Percentiles rank a stretch among this genome's conserved stretches.
Evolutionary conservation across 805 yeast genomes (phyloP).

Genomic region (Ogataea sp.): DNA sequence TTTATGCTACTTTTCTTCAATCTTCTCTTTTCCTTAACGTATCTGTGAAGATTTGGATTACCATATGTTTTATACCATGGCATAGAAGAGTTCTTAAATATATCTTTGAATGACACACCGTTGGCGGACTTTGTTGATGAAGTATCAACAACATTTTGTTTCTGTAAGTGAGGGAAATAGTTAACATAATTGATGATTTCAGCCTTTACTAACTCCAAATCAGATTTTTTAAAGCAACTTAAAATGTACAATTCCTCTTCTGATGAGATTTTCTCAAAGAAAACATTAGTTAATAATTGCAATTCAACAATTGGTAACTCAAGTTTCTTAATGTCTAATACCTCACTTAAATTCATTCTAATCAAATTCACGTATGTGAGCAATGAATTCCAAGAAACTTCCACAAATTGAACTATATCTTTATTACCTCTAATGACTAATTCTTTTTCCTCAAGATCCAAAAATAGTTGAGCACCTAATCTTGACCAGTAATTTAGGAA

Average conservation of each 20-base stretch:
- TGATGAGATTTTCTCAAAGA: conserved; percentile 21
- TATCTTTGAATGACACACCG: conserved; percentile 4
- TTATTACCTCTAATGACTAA: conserved; percentile 21
- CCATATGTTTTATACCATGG: conserved; percentile 22
- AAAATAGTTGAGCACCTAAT: conserved; percentile 25
- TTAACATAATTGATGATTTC: conserved; percentile 20
- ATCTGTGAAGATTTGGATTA: conserved; percentile 14
- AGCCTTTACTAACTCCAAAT: conserved; percentile 18
- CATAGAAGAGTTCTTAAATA: conserved; percentile 13
- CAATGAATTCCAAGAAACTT: conserved; percentile 21
- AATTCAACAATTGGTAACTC: conserved; percentile 16
- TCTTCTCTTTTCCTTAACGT: not conserved
- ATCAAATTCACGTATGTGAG: not conserved
- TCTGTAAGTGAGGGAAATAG: conserved; percentile 12
- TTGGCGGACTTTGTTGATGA: not conserved
- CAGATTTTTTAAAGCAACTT: conserved; percentile 18
- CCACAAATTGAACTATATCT: conserved; percentile 22
- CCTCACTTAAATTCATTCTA: conserved; percentile 12
- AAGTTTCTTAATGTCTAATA: conserved; percentile 11
- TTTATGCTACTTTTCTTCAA: not conserved
- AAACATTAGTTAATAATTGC: conserved; percentile 22
- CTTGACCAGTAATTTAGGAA: conserved; percentile 26
- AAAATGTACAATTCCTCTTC: conserved; percentile 18
- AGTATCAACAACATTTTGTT: conserved; percentile 5
- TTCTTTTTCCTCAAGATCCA: conserved; percentile 17